phyloP scores from a whole-genome alignment of 2,329 filamentous ascomycete genomes.

The Berkeleyomyces basicola region DNA sequence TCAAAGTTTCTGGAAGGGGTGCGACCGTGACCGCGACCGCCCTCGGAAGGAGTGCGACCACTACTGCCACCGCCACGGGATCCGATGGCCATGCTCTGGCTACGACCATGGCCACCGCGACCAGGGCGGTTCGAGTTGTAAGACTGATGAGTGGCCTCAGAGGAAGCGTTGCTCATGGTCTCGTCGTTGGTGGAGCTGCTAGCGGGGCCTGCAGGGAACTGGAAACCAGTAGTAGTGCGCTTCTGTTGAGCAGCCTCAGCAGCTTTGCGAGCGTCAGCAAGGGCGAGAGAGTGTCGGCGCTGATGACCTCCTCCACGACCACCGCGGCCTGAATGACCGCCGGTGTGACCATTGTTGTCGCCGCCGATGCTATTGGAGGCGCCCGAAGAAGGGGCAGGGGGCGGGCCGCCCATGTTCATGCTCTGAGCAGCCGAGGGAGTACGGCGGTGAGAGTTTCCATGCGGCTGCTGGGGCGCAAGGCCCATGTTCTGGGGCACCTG shows the following conservation, averaged over 20 bases:
- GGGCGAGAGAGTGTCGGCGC: slow-evolving; percentile 80
- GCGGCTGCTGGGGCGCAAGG: slow-evolving; percentile 57
- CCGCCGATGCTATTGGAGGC: slow-evolving; percentile 78
- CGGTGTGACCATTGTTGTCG: slow-evolving; percentile 38
- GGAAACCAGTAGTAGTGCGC: slow-evolving; percentile 81
- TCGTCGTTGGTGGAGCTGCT: slow-evolving; percentile 43
- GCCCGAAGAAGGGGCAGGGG: slow-evolving; percentile 82
- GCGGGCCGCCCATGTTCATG: slow-evolving; percentile 64
- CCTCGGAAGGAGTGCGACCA: slow-evolving; percentile 47
- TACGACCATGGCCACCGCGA: slow-evolving; percentile 50
- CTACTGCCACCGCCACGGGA: slow-evolving; percentile 48
- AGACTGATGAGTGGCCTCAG: slow-evolving; percentile 20
- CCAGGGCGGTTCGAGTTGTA: slow-evolving; percentile 33
- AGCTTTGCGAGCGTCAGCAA: slow-evolving; percentile 94
- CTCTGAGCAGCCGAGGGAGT: slow-evolving; percentile 95
- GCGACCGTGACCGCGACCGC: slow-evolving; percentile 59
- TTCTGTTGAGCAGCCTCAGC: slow-evolving; percentile 95
- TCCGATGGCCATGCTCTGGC: slow-evolving; percentile 80
- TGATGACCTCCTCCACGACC: slow-evolving; percentile 70
- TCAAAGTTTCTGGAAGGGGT: slow-evolving; percentile 88
- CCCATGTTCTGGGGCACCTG: slow-evolving; percentile 54
- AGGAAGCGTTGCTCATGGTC: slow-evolving; percentile 21
- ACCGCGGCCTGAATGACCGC: slow-evolving; percentile 52
- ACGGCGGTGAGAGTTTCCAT: slow-evolving; percentile 77
- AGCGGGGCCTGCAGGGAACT: slow-evolving; percentile 68